Conservation (phyloP, 1,139 yeast species). For the Saccharomyces pastorianus region DNA sequence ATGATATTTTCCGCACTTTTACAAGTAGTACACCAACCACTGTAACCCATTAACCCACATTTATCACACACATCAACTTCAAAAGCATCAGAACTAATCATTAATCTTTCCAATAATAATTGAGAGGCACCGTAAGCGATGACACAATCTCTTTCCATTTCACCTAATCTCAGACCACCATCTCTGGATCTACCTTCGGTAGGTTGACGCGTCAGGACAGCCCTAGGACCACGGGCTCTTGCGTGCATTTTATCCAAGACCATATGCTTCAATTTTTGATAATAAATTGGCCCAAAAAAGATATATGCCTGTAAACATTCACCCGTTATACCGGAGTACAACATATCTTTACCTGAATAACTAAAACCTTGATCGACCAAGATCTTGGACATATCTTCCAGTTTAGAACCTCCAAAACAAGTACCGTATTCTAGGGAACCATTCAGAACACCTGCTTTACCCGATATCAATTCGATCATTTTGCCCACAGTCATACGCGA, state of each 20-base stretch:
- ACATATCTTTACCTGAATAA: conserved; percentile 95
- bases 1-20: conserved; percentile 78
- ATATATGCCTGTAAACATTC: conserved; percentile 95
- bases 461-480: conserved; percentile 92
- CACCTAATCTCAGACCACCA: conserved; percentile 98
- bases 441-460: conserved; percentile 93
- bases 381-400: conserved; percentile 92
- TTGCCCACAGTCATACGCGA: conserved; percentile 99
- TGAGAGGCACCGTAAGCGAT: conserved; percentile 99
- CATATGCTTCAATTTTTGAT: conserved; percentile 97
- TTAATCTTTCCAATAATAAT: conserved; percentile 80
- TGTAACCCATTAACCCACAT: conserved; percentile 96
- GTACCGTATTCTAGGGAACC: conserved; percentile 94
- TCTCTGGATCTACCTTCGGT: conserved; percentile 98
- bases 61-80: conserved; percentile 91
- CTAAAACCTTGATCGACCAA: conserved; percentile 86
- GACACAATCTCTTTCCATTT: conserved; percentile 99
- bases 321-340: conserved; percentile 97
- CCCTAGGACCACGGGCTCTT: conserved; percentile 98
- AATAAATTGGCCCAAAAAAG: conserved; percentile 96
- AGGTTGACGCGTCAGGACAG: conserved; percentile 96
- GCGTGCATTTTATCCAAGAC: conserved; percentile 99
- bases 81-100: conserved; percentile 96
- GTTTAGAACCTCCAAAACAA: conserved; percentile 93
- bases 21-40: conserved; percentile 96